Percentiles rank a stretch among this genome's conserved stretches.
Evolutionary conservation across 2,329 filamentous ascomycete species (phyloP).

Genomic region (Fusarium foetens): DNA sequence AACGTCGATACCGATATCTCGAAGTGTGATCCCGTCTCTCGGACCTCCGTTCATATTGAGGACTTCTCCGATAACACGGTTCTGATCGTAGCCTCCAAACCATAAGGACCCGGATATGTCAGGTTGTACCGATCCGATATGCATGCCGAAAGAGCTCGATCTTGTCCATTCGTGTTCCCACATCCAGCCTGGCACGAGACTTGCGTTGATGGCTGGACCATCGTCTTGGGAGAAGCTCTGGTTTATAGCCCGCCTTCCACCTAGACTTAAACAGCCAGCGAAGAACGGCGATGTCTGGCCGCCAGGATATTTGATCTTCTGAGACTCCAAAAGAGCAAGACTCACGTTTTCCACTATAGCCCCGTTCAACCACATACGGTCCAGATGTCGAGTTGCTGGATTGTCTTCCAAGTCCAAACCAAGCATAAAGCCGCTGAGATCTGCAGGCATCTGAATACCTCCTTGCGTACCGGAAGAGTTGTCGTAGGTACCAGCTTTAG

Average conservation of each 20-base stretch:
- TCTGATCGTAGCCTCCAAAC: conserved; percentile 12
- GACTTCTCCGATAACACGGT: conserved; percentile 6
- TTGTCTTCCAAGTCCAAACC: background rate
- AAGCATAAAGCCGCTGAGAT: background rate
- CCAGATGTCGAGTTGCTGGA: background rate
- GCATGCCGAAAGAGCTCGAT: conserved; percentile 10
- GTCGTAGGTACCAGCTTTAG: conserved; percentile 4
- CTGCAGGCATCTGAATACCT: background rate
- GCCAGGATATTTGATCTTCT: conserved; percentile 5
- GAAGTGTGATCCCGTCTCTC: conserved; percentile 3
- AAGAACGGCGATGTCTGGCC: background rate
- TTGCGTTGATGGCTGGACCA: background rate
- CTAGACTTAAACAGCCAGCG: conserved; percentile 4
- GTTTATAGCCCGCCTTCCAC: background rate
- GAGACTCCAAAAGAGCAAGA: background rate
- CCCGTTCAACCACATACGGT: background rate
- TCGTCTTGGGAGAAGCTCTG: background rate
- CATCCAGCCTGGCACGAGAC: conserved; percentile 1
- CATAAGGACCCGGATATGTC: background rate
- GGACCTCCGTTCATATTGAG: conserved; percentile 3
- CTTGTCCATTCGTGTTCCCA: background rate
- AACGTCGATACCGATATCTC: background rate
- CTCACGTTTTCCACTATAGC: background rate
- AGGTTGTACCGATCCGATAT: conserved; percentile 2
- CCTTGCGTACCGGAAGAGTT: background rate